Evolutionary conservation across 2,329 filamentous ascomycete genomes (phyloP).

Genomic region (Clarireedia hainanense): DNA sequence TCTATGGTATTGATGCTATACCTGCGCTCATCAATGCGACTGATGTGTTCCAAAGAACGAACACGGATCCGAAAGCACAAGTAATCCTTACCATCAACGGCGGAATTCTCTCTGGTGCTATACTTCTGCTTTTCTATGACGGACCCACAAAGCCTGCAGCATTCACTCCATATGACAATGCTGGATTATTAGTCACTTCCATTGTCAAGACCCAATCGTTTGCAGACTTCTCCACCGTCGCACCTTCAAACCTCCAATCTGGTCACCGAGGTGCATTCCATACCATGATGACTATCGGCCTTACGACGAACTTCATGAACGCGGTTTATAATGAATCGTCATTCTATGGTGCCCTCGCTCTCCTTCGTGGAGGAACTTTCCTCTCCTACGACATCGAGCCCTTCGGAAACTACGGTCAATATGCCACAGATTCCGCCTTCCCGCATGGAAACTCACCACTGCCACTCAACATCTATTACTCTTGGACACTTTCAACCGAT

Average conservation of each 20-base stretch:
- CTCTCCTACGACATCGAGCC: slow-evolving; percentile 28
- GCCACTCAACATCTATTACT: slow-evolving; percentile 26
- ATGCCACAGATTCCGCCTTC: slow-evolving; percentile 28
- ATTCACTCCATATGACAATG: slow-evolving; percentile 19
- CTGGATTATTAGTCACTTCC: slow-evolving; percentile 3
- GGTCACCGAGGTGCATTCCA: slow-evolving; percentile 24
- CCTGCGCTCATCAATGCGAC: slow-evolving; percentile 25
- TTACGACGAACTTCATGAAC: slow-evolving; percentile 20
- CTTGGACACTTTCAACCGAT: slow-evolving; percentile 20
- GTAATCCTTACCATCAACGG: slow-evolving; percentile 26
- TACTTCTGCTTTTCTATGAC: slow-evolving; percentile 27
- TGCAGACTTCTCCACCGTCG: slow-evolving; percentile 12
- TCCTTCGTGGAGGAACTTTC: slow-evolving; percentile 14
- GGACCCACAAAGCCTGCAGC: slow-evolving; percentile 21
- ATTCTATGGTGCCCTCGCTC: slow-evolving; percentile 15
- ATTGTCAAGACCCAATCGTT: not conserved
- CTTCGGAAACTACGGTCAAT: slow-evolving; percentile 25
- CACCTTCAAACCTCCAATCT: slow-evolving; percentile 15
- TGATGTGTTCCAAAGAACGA: slow-evolving; percentile 18
- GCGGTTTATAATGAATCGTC: slow-evolving; percentile 17
- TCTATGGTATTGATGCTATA: slow-evolving; percentile 22
- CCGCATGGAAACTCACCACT: slow-evolving; percentile 24
- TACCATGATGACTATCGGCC: slow-evolving; percentile 24
- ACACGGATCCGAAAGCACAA: slow-evolving; percentile 25
- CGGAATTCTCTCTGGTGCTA: slow-evolving; percentile 1